Evolutionary conservation across 2,329 filamentous ascomycete species (phyloP).

Genomic region (Hypoxylon sp.): DNA sequence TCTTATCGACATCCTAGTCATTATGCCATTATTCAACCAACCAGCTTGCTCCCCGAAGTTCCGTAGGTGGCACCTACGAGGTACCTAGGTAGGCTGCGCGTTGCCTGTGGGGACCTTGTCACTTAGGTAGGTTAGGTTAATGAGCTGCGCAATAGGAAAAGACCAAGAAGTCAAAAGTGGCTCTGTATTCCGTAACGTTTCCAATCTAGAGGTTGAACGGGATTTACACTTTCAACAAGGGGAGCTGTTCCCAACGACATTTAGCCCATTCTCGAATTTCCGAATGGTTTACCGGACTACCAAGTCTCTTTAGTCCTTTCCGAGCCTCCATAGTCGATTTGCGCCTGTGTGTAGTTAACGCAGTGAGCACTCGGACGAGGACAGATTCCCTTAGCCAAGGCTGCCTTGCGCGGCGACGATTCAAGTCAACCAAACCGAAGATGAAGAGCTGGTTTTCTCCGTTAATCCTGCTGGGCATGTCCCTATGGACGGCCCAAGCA

Average conservation of each 20-base stretch:
- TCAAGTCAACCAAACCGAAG: constrained; percentile 44
- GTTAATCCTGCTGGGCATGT: constrained; percentile 65
- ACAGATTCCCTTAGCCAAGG: constrained; percentile 44
- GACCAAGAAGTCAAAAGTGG: constrained; percentile 12
- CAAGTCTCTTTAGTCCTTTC: constrained; percentile 12
- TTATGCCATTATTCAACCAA: not conserved
- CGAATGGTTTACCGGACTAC: constrained; percentile 23
- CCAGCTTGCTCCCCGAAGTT: not conserved
- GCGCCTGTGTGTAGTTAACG: constrained; percentile 14
- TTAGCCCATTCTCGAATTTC: not conserved
- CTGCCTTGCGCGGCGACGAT: constrained; percentile 47
- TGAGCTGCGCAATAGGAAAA: constrained; percentile 4
- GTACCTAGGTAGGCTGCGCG: not conserved
- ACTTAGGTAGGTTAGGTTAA: no score
- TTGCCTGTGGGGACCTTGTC: not conserved
- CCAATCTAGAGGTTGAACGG: constrained; percentile 3
- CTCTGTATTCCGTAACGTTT: constrained; percentile 15
- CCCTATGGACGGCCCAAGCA: constrained; percentile 64
- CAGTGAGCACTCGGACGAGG: constrained; percentile 30
- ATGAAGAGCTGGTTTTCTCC: constrained; percentile 68
- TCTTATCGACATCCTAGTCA: constrained; percentile 29
- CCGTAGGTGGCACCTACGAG: not conserved
- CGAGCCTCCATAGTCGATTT: constrained; percentile 1
- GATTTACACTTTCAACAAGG: constrained; percentile 10
- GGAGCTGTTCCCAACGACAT: constrained; percentile 18